phyloP scores from a whole-genome alignment of 1,284 basidiomycete genomes.

The Melampsora occidentalis region DNA sequence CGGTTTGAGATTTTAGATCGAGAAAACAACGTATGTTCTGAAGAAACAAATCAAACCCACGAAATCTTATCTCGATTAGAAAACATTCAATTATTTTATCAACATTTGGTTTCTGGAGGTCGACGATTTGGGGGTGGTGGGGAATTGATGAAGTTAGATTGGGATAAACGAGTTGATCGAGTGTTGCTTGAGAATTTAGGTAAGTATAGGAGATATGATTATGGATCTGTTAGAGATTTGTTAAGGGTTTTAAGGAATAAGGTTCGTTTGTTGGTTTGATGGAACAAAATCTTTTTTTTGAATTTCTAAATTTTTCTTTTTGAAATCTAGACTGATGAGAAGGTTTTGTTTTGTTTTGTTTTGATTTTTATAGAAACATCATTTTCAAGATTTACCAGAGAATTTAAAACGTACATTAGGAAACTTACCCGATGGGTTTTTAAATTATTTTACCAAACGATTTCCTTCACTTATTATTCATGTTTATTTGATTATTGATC shows the following conservation, averaged over 20 bases:
- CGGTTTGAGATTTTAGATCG: conserved; percentile 91
- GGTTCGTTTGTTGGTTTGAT: conserved; percentile 62
- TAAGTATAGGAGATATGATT: conserved; percentile 95
- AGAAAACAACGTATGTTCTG: too few species aligned
- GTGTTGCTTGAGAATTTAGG: conserved; percentile 88
- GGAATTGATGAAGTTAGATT: too few species aligned
- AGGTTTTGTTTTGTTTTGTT: background rate
- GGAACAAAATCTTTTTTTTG: too few species aligned
- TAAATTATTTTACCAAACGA: conserved; percentile 86
- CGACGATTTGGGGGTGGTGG: too few species aligned
- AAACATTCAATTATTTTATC: conserved; percentile 50
- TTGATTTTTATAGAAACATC: conserved; percentile 73
- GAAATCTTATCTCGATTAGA: conserved; percentile 73
- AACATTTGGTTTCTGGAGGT: conserved; percentile 22
- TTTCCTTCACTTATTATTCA: conserved; percentile 89
- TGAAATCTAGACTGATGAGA: background rate
- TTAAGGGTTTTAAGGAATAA: conserved; percentile 91
- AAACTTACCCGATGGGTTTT: conserved; percentile 83
- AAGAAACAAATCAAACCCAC: conserved; percentile 58
- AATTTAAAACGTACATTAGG: conserved; percentile 82
- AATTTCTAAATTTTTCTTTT: conserved; percentile 4
- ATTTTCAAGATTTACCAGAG: conserved; percentile 92
- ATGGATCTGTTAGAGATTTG: conserved; percentile 81
- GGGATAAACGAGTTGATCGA: conserved; percentile 79
- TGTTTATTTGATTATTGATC: conserved; percentile 74